A percentile compares a stretch with the other conserved stretches of the same genome.
These are phyloP conservation scores for Simplicillium aogashimaense DNA, from an alignment of 2,329 filamentous ascomycete species.

Conservation along the genomic window DNA sequence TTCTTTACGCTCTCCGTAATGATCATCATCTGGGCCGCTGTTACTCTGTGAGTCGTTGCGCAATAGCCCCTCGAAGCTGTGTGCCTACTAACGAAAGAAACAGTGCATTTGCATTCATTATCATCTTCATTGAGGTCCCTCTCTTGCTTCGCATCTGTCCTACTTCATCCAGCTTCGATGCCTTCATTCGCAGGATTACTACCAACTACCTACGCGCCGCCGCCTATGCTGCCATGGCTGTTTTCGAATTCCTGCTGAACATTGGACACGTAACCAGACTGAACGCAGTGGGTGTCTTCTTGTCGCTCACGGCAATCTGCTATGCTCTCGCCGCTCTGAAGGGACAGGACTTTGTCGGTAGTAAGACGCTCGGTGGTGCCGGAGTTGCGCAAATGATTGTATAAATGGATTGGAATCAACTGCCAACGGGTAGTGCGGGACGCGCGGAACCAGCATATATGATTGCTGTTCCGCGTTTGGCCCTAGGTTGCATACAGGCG, in stretches of 20 bases:
- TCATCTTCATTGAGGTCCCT: constrained; percentile 83
- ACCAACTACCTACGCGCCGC: constrained; percentile 95
- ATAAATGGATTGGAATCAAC: constrained; percentile 27
- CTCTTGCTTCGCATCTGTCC: constrained; percentile 96
- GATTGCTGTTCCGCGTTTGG: too few species aligned
- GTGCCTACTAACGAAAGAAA: not conserved
- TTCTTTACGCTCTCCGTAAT: constrained; percentile 46
- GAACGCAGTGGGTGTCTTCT: constrained; percentile 76
- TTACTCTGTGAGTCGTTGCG: constrained; percentile 38
- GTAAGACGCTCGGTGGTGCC: constrained; percentile 64
- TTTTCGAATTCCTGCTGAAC: constrained; percentile 77
- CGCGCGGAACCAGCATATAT: too few species aligned
- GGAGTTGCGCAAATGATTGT: constrained; percentile 98
- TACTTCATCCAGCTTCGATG: constrained; percentile 82
- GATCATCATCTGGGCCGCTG: constrained; percentile 38
- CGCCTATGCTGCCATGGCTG: constrained; percentile 73
- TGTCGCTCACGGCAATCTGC: constrained; percentile 68
- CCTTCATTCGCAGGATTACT: constrained; percentile 80
- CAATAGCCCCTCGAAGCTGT: not conserved
- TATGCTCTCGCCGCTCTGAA: constrained; percentile 73
- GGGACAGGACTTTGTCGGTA: constrained; percentile 79
- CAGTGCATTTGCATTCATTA: constrained; percentile 61
- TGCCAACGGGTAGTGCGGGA: too few species aligned
- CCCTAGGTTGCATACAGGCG: too few species aligned
- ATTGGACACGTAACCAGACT: constrained; percentile 56